phyloP scores from a whole-genome alignment of 306 rosid genomes.

The Neltuma alba region DNA sequence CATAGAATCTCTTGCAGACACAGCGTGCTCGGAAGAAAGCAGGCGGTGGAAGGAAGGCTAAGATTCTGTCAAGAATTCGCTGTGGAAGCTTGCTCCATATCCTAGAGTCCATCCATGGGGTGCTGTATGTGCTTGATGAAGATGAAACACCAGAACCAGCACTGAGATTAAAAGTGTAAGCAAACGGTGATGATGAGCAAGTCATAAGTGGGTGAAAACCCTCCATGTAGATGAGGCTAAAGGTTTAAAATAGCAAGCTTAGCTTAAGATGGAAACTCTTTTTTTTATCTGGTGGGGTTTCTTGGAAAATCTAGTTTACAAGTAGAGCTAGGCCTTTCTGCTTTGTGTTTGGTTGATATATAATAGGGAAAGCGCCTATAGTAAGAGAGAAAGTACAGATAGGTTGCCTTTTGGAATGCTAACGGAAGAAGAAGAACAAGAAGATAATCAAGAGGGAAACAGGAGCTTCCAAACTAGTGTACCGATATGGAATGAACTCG shows the following conservation, averaged over 20 bases:
- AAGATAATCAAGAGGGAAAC: conserved; percentile 21
- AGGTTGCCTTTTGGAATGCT: conserved; percentile 30
- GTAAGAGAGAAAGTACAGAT: conserved; percentile 36
- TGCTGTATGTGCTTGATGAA: conserved; percentile 13
- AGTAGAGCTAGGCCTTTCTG: conserved; percentile 35
- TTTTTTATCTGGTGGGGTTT: no score
- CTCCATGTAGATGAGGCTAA: conserved; percentile 50
- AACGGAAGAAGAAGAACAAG: conserved; percentile 15
- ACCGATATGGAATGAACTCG: conserved; percentile 4
- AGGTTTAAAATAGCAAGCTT: neutral
- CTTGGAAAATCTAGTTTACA: conserved; percentile 21
- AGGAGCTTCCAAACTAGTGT: conserved; percentile 24
- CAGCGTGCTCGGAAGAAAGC: conserved; percentile 86
- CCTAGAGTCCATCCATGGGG: conserved; percentile 75
- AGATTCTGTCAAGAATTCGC: conserved; percentile 69
- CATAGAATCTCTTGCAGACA: conserved; percentile 90
- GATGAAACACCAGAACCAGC: conserved; percentile 20
- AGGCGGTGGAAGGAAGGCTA: conserved; percentile 84
- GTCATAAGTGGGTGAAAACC: conserved; percentile 58
- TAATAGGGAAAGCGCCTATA: conserved; percentile 30
- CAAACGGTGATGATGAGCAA: conserved; percentile 35
- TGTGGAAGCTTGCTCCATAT: conserved; percentile 92
- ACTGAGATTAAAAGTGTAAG: conserved; percentile 56
- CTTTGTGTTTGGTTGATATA: conserved; percentile 20
- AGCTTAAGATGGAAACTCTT: neutral